Evolutionary conservation across 192 early-diverging fungal genomes (phyloP), one percentile per base, ranked within the genome.

Genomic region (Entomortierella parvispora): DNA sequence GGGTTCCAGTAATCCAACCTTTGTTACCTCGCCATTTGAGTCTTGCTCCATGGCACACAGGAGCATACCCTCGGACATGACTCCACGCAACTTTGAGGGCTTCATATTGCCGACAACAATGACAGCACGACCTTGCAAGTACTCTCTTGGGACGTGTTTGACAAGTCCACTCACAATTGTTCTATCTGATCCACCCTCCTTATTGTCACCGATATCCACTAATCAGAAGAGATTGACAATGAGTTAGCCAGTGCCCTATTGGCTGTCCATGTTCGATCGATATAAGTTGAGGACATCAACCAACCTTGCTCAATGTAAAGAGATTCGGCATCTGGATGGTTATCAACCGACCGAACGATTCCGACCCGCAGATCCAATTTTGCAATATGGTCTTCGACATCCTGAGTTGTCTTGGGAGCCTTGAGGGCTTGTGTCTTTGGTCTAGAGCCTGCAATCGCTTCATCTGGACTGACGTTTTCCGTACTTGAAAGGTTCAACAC

Each of bases 91-190:
- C 61, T 85, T 87, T 29, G 84, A 80, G 3, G 90, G 86, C 57
- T 92, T 92, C 77, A 91, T 71, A 51, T 92, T 92, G 28, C 62
- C 65, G 14, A 90, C 83, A 8, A 91, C 87, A 20, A 92, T 81
- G 1, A 85, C 74, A 14, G 74, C 80, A 10, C 82, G 75, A 46
- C 85, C 86, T 43, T 71, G 63, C 53, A 88, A 59, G 22, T 86
- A 83, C 17, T 83, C 85, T 42, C 78, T 76, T 0, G 86, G 60
- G 29, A 91, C 86, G 69, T 69, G 85, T 26, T 83, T 80, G 6
- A 84, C 87, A 5, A 91, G 62, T 0, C 90, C 90, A 67, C 84
- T 87, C n/a, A 91, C 90, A 53, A 92, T 86, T 2, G 88, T 92
- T n/a, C 90, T 78, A 42, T 80, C 62, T 25, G 50, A 37, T 20